Percentiles rank a stretch among this genome's conserved stretches.
These are phyloP conservation scores for Populus hybrid DNA, from an alignment of 441 rosid genomes.

Conservation along the genomic window DNA sequence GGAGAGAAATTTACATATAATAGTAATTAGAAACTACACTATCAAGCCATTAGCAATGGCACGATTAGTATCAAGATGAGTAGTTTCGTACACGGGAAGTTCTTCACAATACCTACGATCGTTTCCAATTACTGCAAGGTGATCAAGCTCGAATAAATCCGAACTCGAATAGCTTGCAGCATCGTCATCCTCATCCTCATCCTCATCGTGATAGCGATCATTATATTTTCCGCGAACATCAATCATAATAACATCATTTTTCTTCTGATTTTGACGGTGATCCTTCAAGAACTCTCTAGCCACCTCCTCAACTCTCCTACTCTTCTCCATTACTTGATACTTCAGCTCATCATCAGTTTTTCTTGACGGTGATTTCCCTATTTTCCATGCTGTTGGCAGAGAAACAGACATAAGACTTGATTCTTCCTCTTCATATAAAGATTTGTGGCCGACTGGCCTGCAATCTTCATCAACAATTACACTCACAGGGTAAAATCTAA, in stretches of 20 bases:
- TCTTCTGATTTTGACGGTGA: constrained; percentile 46
- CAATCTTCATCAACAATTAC: constrained; percentile 59
- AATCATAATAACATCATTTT: constrained; percentile 20
- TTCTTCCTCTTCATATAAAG: constrained; percentile 29
- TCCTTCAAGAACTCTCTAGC: constrained; percentile 61
- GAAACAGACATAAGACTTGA: constrained; percentile 35
- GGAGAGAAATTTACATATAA: background rate
- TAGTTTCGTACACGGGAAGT: constrained; percentile 85
- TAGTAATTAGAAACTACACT: constrained; percentile 21
- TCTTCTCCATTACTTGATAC: constrained; percentile 27
- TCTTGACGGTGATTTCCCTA: constrained; percentile 44
- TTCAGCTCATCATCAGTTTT: constrained; percentile 41
- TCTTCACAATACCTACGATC: constrained; percentile 59
- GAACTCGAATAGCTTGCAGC: constrained; percentile 78
- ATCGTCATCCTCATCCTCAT: constrained; percentile 42
- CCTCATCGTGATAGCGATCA: constrained; percentile 24
- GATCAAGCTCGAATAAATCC: constrained; percentile 81
- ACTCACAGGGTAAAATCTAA: constrained; percentile 67
- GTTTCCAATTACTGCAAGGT: constrained; percentile 46
- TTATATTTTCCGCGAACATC: constrained; percentile 16
- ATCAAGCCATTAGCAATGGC: constrained; percentile 66
- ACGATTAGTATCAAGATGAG: constrained; percentile 61
- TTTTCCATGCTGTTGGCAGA: constrained; percentile 43
- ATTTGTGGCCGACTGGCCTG: constrained; percentile 52
- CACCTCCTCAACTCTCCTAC: constrained; percentile 49